Base-by-base conservation (phyloP, 192 early-diverging fungal genomes). In the Thoreauomyces humboldtii region DNA sequence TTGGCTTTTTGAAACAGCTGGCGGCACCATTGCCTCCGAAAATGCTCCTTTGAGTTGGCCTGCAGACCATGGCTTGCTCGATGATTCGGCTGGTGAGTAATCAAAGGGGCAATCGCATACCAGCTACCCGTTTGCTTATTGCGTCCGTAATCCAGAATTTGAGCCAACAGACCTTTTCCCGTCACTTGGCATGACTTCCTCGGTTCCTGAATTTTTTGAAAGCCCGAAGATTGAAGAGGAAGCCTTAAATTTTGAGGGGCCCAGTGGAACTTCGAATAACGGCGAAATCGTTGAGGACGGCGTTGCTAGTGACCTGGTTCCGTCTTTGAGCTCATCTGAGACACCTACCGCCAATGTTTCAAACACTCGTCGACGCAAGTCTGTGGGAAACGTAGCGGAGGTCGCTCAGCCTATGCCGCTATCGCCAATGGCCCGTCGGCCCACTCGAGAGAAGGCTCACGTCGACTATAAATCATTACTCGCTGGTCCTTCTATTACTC, bases 391-490 rank as follows among this genome's bases (percentile, higher is more conserved):
- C 19, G 21, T 4, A 5, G 15, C 50, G 3, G 50, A 52, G 27
- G 3, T 31, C 25, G 29, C 25, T 22, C 27, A 15, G 27, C 50
- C 17, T 22, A 28, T 27, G 27, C 27, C 15, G 50, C 50, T 27
- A 52, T 29, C 59, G 7, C 27, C 59, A 14, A 12, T 22, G 7
- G 43, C 33, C 29, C 41, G 59, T 7, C 59, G 59, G 28, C 28
- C 42, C n/a, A 61, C 59, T 25, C 41, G 59, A 5, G 59, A 43
- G 5, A 61, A 61, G 34, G 44, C 59, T 12, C 38, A 21, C 28
- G 59, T 68, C n/a, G 61, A 69, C 21, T 70, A 70, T 35, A 70
- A 70, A 31, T 53, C 59, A 17, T 43, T 70, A 32, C 47, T 70
- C 12, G 61, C 54, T 70, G 69, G 69, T n/a, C 69, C 69, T 11